phyloP scores from a whole-genome alignment of 129 eudicot genomes.

The Calendula officinalis region DNA sequence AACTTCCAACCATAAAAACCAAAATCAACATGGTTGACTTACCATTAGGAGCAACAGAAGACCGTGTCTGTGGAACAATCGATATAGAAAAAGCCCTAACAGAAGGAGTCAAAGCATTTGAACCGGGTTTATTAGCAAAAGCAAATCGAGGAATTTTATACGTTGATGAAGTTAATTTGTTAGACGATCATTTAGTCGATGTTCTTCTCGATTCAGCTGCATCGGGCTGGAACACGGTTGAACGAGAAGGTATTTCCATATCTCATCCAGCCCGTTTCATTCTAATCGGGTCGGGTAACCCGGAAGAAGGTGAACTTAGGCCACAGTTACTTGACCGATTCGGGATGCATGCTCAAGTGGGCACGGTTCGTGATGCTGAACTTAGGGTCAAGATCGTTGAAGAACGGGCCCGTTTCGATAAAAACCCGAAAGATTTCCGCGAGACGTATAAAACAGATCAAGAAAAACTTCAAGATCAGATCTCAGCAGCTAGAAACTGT shows the following conservation, averaged over 20 bases:
- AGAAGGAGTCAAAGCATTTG: slow-evolving; percentile 92
- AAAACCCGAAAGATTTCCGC: slow-evolving; percentile 68
- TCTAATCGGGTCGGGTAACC: slow-evolving; percentile 77
- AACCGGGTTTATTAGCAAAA: slow-evolving; percentile 93
- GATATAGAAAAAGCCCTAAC: slow-evolving; percentile 91
- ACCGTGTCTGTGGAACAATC: slow-evolving; percentile 90
- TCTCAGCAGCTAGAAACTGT: slow-evolving; percentile 57
- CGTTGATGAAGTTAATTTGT: slow-evolving; percentile 80
- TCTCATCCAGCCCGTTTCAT: slow-evolving; percentile 92
- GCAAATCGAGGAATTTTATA: slow-evolving; percentile 84
- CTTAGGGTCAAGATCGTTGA: slow-evolving; percentile 85
- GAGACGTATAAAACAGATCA: slow-evolving; percentile 64
- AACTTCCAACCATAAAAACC: slow-evolving; percentile 52
- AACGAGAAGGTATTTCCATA: slow-evolving; percentile 84
- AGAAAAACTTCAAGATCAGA: slow-evolving; percentile 73
- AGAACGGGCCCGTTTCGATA: slow-evolving; percentile 83
- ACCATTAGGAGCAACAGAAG: slow-evolving; percentile 96
- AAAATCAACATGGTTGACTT: slow-evolving; percentile 97
- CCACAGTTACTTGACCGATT: slow-evolving; percentile 86
- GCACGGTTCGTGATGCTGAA: slow-evolving; percentile 86
- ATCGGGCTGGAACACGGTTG: slow-evolving; percentile 91
- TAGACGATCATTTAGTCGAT: slow-evolving; percentile 83
- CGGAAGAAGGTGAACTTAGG: slow-evolving; percentile 83
- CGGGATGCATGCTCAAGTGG: slow-evolving; percentile 96
- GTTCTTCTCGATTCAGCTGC: slow-evolving; percentile 94